Conservation (phyloP, 2,329 filamentous ascomycete species). For the Drechslerella dactyloides region DNA sequence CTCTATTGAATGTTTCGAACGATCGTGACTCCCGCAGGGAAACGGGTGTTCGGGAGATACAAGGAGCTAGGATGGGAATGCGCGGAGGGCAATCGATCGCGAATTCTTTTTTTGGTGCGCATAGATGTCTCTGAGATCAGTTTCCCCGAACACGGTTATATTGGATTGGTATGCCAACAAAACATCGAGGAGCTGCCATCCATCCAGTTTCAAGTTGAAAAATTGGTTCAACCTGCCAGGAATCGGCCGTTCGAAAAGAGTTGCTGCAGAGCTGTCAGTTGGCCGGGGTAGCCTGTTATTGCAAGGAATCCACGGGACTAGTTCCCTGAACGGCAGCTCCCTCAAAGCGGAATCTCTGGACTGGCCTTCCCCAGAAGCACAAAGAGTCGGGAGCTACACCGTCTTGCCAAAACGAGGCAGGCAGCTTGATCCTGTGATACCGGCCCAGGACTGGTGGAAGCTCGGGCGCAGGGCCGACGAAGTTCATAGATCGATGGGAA, state of each 20-base stretch:
- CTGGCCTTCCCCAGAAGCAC: background rate
- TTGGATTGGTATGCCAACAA: conserved; percentile 32
- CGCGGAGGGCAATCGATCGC: conserved; percentile 41
- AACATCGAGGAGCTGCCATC: conserved; percentile 27
- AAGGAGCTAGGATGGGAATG: conserved; percentile 24
- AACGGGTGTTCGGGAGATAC: conserved; percentile 45
- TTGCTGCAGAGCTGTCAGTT: conserved; percentile 24
- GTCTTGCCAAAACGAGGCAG: conserved; percentile 44
- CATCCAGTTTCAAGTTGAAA: conserved; percentile 48
- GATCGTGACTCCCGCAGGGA: conserved; percentile 38
- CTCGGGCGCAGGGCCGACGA: conserved; percentile 21
- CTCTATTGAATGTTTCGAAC: conserved; percentile 36
- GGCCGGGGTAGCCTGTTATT: conserved; percentile 31
- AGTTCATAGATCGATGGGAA: conserved; percentile 22
- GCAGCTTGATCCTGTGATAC: conserved; percentile 30
- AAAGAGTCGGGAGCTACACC: conserved; percentile 17
- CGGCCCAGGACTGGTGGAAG: conserved; percentile 10
- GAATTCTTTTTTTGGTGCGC: conserved; percentile 42
- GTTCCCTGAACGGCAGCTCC: conserved; percentile 48
- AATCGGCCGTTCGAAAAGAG: conserved; percentile 33
- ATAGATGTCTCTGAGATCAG: conserved; percentile 24
- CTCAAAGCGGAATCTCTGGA: conserved; percentile 29
- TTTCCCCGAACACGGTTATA: conserved; percentile 12
- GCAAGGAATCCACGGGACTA: conserved; percentile 49
- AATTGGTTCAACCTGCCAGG: conserved; percentile 50